Percentiles rank a stretch among this genome's conserved stretches.
Conservation (phyloP, 257 asterid genomes). For the Fraxinus quadrangulata region DNA sequence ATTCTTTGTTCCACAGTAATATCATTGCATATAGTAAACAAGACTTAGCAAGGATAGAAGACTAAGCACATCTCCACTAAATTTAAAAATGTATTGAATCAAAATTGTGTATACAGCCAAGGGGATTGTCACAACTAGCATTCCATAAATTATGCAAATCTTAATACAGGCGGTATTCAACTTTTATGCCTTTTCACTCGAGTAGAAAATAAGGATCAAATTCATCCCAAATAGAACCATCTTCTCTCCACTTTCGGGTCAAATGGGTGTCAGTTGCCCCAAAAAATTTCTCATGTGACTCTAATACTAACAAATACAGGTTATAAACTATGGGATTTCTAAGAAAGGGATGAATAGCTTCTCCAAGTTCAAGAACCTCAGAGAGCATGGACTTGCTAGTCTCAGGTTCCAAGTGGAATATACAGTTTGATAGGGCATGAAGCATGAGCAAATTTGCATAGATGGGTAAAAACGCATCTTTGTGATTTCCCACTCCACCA, state of each 20-base stretch:
- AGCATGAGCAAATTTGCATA: slow-evolving; percentile 74
- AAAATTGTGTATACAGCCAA: slow-evolving; percentile 5
- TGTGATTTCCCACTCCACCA: slow-evolving; percentile 92
- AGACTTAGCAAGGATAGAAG: neutral
- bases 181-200: slow-evolving; percentile 31
- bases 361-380: slow-evolving; percentile 57
- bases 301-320: slow-evolving; percentile 48
- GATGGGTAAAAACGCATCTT: slow-evolving; percentile 76
- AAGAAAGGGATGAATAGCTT: slow-evolving; percentile 58
- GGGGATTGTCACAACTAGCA: neutral
- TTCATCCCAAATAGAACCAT: slow-evolving; percentile 54
- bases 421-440: slow-evolving; percentile 63
- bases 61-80: neutral
- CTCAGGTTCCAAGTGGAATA: slow-evolving; percentile 44
- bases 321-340: slow-evolving; percentile 66
- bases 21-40: neutral
- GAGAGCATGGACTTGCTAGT: slow-evolving; percentile 36
- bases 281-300: slow-evolving; percentile 55
- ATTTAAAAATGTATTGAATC: neutral
- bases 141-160: slow-evolving; percentile 16
- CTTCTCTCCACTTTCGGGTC: slow-evolving; percentile 32
- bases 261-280: slow-evolving; percentile 32
- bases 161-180: neutral
- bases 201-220: slow-evolving; percentile 79
- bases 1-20: neutral